phyloP scores from a whole-genome alignment of 2,329 filamentous ascomycete genomes.

The Seiridium cupressi region DNA sequence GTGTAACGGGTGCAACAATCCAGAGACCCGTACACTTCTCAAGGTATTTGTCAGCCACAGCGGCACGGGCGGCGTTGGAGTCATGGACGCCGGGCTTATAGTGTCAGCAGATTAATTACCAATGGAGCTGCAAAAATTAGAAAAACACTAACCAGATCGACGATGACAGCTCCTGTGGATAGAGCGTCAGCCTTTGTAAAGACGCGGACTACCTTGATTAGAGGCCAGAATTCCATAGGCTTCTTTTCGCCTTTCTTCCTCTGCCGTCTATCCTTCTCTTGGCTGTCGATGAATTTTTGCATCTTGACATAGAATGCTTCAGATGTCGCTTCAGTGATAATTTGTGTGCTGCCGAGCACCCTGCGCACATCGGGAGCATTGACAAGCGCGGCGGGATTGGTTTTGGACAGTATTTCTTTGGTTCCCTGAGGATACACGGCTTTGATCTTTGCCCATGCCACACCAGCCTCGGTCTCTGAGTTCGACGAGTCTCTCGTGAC shows the following conservation, averaged over 20 bases:
- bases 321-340: slow-evolving; percentile 34
- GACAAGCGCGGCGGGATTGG: slow-evolving; percentile 37
- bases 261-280: slow-evolving; percentile 36
- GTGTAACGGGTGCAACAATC: slow-evolving; percentile 61
- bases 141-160: slow-evolving; percentile 40
- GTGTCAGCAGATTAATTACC: neutral
- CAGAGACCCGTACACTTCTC: slow-evolving; percentile 55
- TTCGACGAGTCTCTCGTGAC: slow-evolving; percentile 18
- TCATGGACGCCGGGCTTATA: slow-evolving; percentile 54
- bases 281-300: slow-evolving; percentile 53
- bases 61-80: slow-evolving; percentile 56
- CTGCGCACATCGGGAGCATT: slow-evolving; percentile 32
- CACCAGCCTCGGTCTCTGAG: slow-evolving; percentile 21
- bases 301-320: slow-evolving; percentile 42
- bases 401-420: slow-evolving; percentile 21
- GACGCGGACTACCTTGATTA: slow-evolving; percentile 41
- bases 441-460: slow-evolving; percentile 26
- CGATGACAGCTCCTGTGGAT: slow-evolving; percentile 52
- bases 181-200: slow-evolving; percentile 48
- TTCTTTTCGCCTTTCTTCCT: neutral
- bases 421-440: slow-evolving; percentile 25
- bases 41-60: slow-evolving; percentile 58
- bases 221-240: slow-evolving; percentile 35
- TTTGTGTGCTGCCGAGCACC: slow-evolving; percentile 44
- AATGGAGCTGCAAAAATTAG: neutral